phyloP scores from a whole-genome alignment of 257 asterid species.

The Galeopsis tetrahit region DNA sequence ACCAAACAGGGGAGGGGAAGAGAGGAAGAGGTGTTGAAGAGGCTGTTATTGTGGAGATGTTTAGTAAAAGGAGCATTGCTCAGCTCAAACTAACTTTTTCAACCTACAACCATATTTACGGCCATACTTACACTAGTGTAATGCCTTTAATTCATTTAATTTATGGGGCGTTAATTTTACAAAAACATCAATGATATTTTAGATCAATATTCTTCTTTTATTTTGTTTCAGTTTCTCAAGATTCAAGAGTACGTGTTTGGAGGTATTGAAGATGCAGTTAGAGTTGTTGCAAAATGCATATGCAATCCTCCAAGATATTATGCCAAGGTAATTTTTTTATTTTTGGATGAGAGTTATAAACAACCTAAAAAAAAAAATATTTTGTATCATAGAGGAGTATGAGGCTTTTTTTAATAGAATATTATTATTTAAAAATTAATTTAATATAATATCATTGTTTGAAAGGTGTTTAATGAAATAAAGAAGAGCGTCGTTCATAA shows the following conservation, averaged over 20 bases:
- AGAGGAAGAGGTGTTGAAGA: constrained; percentile 54
- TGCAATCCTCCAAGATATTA: constrained; percentile 62
- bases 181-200: neutral
- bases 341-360: no score
- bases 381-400: no score
- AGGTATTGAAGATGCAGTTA: constrained; percentile 65
- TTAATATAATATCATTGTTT: no score
- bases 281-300: constrained; percentile 59
- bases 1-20: constrained; percentile 69
- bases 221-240: constrained; percentile 52
- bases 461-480: no score
- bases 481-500: no score
- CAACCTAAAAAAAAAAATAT: no score
- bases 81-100: constrained; percentile 61
- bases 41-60: constrained; percentile 67
- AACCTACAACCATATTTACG: constrained; percentile 66
- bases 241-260: constrained; percentile 39
- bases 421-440: no score
- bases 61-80: constrained; percentile 75
- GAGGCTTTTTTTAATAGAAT: no score
- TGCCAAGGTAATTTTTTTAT: constrained; percentile 55
- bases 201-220: neutral
- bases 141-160: neutral
- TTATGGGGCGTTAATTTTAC: no score
- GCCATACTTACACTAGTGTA: constrained; percentile 65